Conservation (phyloP, 2,329 filamentous ascomycete genomes). For the Bipolaris victoriae region DNA sequence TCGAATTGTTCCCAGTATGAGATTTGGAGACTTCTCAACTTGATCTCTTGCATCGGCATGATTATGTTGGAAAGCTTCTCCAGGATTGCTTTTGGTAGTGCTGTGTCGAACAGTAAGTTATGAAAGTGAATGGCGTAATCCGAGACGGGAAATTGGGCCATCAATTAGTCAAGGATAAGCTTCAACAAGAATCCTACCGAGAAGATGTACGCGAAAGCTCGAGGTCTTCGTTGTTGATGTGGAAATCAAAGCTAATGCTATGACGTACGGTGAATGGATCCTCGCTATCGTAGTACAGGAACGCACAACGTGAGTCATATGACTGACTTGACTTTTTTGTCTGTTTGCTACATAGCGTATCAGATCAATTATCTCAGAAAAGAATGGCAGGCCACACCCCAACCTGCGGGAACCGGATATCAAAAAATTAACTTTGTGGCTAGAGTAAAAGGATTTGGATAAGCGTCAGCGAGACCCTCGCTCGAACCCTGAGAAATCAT, state of each 20-base stretch:
- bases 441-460: too few species aligned
- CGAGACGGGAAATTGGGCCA: background rate
- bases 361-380: too few species aligned
- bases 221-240: slow-evolving; percentile 8
- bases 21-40: background rate
- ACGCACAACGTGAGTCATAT: slow-evolving; percentile 14
- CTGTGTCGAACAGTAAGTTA: slow-evolving; percentile 10
- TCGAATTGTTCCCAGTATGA: background rate
- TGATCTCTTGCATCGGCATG: background rate
- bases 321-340: too few species aligned
- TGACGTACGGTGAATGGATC: slow-evolving; percentile 9
- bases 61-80: slow-evolving; percentile 1
- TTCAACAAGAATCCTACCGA: background rate
- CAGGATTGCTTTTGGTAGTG: background rate
- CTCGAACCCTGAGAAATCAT: too few species aligned
- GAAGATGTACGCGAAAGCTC: background rate
- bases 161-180: background rate
- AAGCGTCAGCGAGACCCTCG: too few species aligned
- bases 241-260: slow-evolving; percentile 19
- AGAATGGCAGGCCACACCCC: too few species aligned
- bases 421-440: too few species aligned
- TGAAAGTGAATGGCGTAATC: slow-evolving; percentile 10
- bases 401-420: too few species aligned
- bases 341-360: too few species aligned
- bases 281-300: slow-evolving; percentile 20